phyloP scores from a whole-genome alignment of 2,329 filamentous ascomycete species.

The Didymella keratinophila region DNA sequence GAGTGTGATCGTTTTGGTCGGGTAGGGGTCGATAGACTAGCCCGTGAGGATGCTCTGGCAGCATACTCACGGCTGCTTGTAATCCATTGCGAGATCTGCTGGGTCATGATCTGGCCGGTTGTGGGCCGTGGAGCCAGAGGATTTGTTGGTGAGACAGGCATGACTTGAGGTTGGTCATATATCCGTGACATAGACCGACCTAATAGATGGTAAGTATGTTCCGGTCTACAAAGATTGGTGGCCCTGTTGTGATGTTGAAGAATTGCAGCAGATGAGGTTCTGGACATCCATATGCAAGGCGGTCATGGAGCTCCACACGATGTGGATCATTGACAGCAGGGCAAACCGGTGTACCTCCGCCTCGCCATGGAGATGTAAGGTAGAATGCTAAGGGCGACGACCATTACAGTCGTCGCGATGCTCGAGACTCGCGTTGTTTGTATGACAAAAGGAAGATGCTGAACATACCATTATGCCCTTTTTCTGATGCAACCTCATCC shows the following conservation, averaged over 20 bases:
- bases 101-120: constrained; percentile 47
- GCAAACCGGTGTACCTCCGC: constrained; percentile 19
- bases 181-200: constrained; percentile 14
- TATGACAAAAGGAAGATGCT: constrained; percentile 14
- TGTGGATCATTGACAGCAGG: constrained; percentile 23
- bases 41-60: constrained; percentile 46
- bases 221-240: neutral
- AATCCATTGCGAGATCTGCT: constrained; percentile 50
- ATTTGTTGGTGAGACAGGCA: constrained; percentile 32
- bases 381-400: constrained; percentile 2
- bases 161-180: constrained; percentile 47
- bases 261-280: neutral
- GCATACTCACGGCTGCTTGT: constrained; percentile 45
- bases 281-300: constrained; percentile 14
- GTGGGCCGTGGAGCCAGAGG: constrained; percentile 35
- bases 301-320: constrained; percentile 10
- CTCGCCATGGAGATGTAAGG: constrained; percentile 13
- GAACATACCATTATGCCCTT: constrained; percentile 41
- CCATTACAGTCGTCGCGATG: neutral
- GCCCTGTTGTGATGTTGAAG: neutral
- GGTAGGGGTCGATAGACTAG: constrained; percentile 43
- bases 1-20: constrained; percentile 44
- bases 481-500: constrained; percentile 39
- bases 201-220: constrained; percentile 1
- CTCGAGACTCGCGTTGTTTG: constrained; percentile 10